phyloP scores from a whole-genome alignment of 495 filamentous ascomycete species.

The Apodospora peruviana region DNA sequence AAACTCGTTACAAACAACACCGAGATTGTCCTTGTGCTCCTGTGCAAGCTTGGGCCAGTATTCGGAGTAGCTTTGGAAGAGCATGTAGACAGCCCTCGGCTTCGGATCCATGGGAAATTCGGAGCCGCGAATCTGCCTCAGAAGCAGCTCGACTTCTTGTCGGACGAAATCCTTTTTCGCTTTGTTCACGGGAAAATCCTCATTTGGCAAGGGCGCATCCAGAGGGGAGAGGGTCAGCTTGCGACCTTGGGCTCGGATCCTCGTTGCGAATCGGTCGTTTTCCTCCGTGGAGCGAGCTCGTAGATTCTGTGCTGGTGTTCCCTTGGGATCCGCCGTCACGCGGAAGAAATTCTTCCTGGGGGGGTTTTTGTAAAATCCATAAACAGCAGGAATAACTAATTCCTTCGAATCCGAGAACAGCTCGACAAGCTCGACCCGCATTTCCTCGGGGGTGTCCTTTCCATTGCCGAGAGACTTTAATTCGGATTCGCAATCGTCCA shows the following conservation, averaged over 20 bases:
- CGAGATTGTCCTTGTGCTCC: slow-evolving; percentile 38
- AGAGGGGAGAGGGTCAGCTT: slow-evolving; percentile 28
- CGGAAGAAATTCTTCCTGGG: slow-evolving; percentile 35
- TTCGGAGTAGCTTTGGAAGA: slow-evolving; percentile 36
- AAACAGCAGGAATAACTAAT: slow-evolving; percentile 33
- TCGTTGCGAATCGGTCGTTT: slow-evolving; percentile 31
- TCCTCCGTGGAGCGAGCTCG: slow-evolving; percentile 36
- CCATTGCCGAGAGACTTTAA: slow-evolving; percentile 31
- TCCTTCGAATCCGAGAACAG: slow-evolving; percentile 32
- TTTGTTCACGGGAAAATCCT: slow-evolving; percentile 1
- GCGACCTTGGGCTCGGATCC: slow-evolving; percentile 30
- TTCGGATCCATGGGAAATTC: slow-evolving; percentile 38
- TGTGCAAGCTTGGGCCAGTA: slow-evolving; percentile 35
- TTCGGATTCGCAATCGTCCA: slow-evolving; percentile 33
- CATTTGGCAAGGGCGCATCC: neutral
- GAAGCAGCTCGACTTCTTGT: slow-evolving; percentile 29
- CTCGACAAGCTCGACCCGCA: slow-evolving; percentile 35
- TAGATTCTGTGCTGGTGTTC: slow-evolving; percentile 35
- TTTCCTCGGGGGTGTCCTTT: slow-evolving; percentile 32
- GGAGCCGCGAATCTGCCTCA: slow-evolving; percentile 34
- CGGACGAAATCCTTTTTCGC: slow-evolving; percentile 28
- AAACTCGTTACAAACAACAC: slow-evolving; percentile 39
- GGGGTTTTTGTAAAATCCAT: slow-evolving; percentile 38
- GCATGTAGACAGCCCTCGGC: slow-evolving; percentile 34
- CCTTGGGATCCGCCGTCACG: slow-evolving; percentile 26